Evolutionary conservation across 306 rosid species (phyloP), one percentile per base, ranked within the genome.

Genomic region (Begonia masoniana): DNA sequence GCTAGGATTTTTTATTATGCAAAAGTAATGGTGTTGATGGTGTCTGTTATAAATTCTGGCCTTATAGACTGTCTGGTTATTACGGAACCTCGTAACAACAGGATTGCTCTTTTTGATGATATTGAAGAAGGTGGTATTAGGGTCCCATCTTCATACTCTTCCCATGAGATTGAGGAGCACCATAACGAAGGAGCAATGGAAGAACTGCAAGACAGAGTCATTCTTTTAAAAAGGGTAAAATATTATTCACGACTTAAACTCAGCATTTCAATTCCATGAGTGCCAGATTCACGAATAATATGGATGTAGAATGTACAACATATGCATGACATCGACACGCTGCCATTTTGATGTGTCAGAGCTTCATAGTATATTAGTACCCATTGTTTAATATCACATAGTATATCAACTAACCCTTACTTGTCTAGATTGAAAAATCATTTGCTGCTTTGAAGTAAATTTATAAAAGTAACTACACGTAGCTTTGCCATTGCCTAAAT

Each of bases 151-250:
- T 74, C 80, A 41, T 77, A 76, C 67, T 71, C 70, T 17, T 49
- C 76, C 57, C 95, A 89, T 72, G 97, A 89, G 78, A 89, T 89
- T 53, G 93, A 84, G 72, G 97, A 89, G 65, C 97, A 85, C 9
- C 94, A 80, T 50, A 89, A 89, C 61, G 97, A 85, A 56, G 68
- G 76, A 57, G 94, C 87, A 54, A 42, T 89, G 56, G 95, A 80
- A 15, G 97, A 95, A 62, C 70, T 89, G 75, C 97, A 89, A 67
- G 97, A 85, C 59, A 80, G 95, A 69, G 97, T 85, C 77, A 80
- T 47, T 76, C 69, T 89, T 66, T 78, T 89, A 72, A 89, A 89
- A 70, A 80, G 95, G 71, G 97, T 85, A 74, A 71, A n/a, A 80
- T 54, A 53, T 45, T 47, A 50, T 52, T 42, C 2, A 3, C 12